These are phyloP conservation scores for Coemansia sp. DNA, from an alignment of 192 early-diverging fungal species.

Conservation along the genomic window DNA sequence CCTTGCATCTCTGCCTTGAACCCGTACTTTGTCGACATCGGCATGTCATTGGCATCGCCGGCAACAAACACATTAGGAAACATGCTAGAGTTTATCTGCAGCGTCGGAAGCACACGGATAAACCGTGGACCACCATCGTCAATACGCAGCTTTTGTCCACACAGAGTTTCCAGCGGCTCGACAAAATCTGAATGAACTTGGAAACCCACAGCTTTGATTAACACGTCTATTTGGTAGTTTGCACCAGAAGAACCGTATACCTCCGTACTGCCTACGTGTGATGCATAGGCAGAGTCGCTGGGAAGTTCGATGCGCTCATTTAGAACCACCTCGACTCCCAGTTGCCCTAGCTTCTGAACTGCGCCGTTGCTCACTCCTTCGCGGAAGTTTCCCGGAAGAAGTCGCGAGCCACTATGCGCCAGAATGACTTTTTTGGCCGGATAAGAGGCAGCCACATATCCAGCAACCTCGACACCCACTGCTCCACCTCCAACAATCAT, in stretches of 20 bases:
- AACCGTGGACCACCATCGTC: constrained; percentile 10
- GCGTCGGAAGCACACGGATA: constrained; percentile 57
- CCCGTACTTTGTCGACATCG: constrained; percentile 44
- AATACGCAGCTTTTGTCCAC: constrained; percentile 28
- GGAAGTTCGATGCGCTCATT: constrained; percentile 55
- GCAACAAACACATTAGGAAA: constrained; percentile 60
- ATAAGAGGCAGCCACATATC: constrained; percentile 55
- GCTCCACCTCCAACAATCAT: constrained; percentile 65
- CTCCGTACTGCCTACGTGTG: constrained; percentile 16
- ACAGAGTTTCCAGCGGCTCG: constrained; percentile 28
- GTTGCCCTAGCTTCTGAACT: constrained; percentile 35
- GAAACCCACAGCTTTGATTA: constrained; percentile 56
- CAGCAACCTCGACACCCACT: constrained; percentile 62
- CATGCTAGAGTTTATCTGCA: constrained; percentile 47
- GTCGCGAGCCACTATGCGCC: constrained; percentile 48
- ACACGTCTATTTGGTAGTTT: constrained; percentile 59
- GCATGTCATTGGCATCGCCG: constrained; percentile 56
- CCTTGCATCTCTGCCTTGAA: constrained; percentile 56
- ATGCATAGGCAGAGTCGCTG: constrained; percentile 22
- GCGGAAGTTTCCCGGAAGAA: constrained; percentile 57
- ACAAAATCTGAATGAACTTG: constrained; percentile 55
- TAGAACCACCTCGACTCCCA: constrained; percentile 58
- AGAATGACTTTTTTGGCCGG: constrained; percentile 51
- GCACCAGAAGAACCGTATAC: constrained; percentile 43
- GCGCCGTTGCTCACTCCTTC: constrained; percentile 41